Base-by-base conservation (phyloP, 192 early-diverging fungal species). In the Coemansia sp. region DNA sequence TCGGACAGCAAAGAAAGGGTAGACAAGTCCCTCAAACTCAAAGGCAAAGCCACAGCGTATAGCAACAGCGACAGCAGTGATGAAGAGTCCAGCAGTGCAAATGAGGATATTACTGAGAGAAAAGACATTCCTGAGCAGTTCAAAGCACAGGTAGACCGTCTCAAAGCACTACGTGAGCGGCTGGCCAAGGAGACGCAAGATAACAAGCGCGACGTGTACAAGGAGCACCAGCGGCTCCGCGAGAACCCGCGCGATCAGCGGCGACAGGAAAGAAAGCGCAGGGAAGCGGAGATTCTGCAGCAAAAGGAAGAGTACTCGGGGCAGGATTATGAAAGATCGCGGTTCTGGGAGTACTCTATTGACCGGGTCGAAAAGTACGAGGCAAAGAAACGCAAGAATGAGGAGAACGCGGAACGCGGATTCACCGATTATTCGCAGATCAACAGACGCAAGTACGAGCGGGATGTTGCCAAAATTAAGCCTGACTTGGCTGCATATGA, bases 351-450 rank as follows among this genome's bases (percentile, higher is more conserved):
- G 18, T 98, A 95, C 67, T 92, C 94, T 18, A 89, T 90, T 11
- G 93, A 96, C 62, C 86, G 87, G 16, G 95, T 96, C 0, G 92
- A 95, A 67, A 82, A 79, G 30, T 94, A 92, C 68, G 82, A 93
- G 79, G 86, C 87, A 34, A 87, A 89, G 67, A 90, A 92, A 63
- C 84, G 68, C 16, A 68, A 84, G 66, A 70, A 83, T 14, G 86
- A 73, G 18, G 72, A 61, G 0, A 78, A 78, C 38, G 39, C 78
- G 36, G 92, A 97, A 39, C 86, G 84, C 48, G 93, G 90, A 26
- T 98, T 98, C 61, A 93, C 95, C 18, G 92, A 91, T 62, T 94
- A 90, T 70, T 78, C 85, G 18, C 95, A 98, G 70, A 86, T 90
- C 43, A 91, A 95, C 38, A 87, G 89, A 24, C 93, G 93, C 58